Percentiles rank a stretch among this genome's conserved stretches.
Evolutionary conservation across 805 yeast genomes (phyloP).

Genomic region (Starmerella floris): DNA sequence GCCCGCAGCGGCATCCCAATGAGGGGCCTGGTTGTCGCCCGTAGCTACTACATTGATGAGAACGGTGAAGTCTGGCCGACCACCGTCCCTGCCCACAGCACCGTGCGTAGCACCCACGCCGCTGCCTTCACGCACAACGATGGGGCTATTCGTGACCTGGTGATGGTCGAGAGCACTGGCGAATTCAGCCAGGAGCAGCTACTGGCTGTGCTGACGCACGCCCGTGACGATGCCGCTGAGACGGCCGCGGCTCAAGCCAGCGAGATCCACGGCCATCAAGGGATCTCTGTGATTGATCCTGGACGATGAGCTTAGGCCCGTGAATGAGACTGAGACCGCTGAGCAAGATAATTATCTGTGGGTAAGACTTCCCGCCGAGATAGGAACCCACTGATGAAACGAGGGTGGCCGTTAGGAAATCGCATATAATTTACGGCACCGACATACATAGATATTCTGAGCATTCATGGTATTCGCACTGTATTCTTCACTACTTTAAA

Average conservation of each 20-base stretch:
- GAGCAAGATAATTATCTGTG: no score
- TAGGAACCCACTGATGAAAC: no score
- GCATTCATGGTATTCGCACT: no score
- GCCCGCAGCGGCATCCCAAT: slow-evolving; percentile 69
- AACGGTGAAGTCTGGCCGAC: slow-evolving; percentile 20
- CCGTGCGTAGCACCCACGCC: slow-evolving; percentile 47
- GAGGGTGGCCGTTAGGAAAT: no score
- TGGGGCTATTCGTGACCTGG: slow-evolving; percentile 37
- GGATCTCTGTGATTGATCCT: background rate
- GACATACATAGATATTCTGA: no score
- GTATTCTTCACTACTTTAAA: no score
- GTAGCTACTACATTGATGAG: slow-evolving; percentile 31
- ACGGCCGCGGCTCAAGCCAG: background rate
- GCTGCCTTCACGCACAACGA: slow-evolving; percentile 46
- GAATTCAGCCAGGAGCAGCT: slow-evolving; percentile 44
- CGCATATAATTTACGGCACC: no score
- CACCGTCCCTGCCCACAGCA: slow-evolving; percentile 7
- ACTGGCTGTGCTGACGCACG: slow-evolving; percentile 38
- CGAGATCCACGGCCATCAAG: background rate
- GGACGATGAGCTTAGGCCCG: no score
- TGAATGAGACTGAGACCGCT: no score
- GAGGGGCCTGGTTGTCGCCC: slow-evolving; percentile 46
- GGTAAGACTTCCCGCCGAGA: no score
- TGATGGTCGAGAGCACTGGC: slow-evolving; percentile 66
- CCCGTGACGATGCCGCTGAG: slow-evolving; percentile 28